Conservation (phyloP, 176 grass and related monocot genomes). For the Ananas comosus region DNA sequence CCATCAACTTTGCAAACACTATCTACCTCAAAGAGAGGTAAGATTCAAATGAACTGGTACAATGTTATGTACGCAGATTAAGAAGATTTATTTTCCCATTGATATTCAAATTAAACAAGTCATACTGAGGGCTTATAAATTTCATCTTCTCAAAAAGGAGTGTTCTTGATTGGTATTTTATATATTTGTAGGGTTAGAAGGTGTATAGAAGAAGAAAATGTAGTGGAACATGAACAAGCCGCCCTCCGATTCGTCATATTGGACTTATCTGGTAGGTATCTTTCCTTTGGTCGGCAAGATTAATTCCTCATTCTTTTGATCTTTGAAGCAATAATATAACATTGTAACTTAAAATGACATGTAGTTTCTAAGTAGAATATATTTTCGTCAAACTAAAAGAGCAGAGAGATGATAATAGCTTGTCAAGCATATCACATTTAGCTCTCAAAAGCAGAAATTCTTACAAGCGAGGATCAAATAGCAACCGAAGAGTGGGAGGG, state of each 20-base stretch:
- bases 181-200: constrained; percentile 58
- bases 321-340: background rate
- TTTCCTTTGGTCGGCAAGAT: background rate
- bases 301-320: background rate
- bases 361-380: no score
- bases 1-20: constrained; percentile 91
- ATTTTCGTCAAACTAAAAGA: no score
- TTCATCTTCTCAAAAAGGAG: no score
- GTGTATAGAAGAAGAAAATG: constrained; percentile 76
- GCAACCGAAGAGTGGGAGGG: no score
- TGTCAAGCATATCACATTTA: no score
- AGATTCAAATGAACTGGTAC: background rate
- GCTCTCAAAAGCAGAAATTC: no score
- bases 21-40: constrained; percentile 94
- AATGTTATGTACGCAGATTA: background rate
- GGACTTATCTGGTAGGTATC: constrained; percentile 64
- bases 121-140: no score
- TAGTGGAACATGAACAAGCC: constrained; percentile 29
- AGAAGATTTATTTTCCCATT: no score
- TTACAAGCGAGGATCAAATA: no score
- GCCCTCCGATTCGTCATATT: constrained; percentile 51
- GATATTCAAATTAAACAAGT: no score
- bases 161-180: background rate
- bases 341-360: no score
- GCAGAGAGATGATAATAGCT: no score